Percentiles rank a stretch among this genome's conserved stretches.
Conservation (phyloP, 805 yeast genomes). For the Ogataea corticis region DNA sequence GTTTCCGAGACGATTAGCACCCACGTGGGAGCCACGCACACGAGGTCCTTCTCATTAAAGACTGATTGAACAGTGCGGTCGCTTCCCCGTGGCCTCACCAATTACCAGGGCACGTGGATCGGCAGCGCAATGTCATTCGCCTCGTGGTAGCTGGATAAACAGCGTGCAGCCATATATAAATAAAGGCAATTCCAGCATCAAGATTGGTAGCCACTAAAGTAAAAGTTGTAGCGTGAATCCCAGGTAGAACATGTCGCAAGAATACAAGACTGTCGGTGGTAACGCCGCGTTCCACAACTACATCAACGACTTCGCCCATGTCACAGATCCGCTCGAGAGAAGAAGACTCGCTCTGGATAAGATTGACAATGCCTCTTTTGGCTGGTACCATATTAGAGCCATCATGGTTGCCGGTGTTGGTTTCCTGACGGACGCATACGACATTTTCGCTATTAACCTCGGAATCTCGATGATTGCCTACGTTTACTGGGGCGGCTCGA, state of each 20-base stretch:
- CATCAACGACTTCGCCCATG: constrained; percentile 75
- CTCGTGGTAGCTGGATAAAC: background rate
- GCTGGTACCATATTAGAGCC: constrained; percentile 83
- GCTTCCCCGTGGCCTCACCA: too few species aligned
- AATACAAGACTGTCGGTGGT: constrained; percentile 60
- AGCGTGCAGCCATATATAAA: background rate
- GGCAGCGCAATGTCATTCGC: background rate
- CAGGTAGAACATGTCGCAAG: constrained; percentile 7
- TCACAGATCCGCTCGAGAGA: constrained; percentile 84
- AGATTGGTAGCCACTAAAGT: too few species aligned
- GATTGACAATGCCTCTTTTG: constrained; percentile 75
- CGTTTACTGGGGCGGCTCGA: constrained; percentile 65
- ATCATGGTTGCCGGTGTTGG: constrained; percentile 91
- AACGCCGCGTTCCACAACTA: constrained; percentile 85
- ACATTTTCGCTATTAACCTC: constrained; percentile 86
- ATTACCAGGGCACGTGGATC: too few species aligned
- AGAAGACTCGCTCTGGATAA: constrained; percentile 82
- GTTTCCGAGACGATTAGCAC: constrained; percentile 1
- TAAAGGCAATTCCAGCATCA: too few species aligned
- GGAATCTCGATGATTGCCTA: constrained; percentile 77
- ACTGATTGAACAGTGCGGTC: too few species aligned
- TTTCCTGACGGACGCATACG: constrained; percentile 90
- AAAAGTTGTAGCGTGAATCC: too few species aligned
- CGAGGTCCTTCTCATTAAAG: constrained; percentile 15
- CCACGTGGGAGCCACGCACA: constrained; percentile 19